Conservation (phyloP, 2,329 filamentous ascomycete genomes). For the Thermothelomyces thermophilus region DNA sequence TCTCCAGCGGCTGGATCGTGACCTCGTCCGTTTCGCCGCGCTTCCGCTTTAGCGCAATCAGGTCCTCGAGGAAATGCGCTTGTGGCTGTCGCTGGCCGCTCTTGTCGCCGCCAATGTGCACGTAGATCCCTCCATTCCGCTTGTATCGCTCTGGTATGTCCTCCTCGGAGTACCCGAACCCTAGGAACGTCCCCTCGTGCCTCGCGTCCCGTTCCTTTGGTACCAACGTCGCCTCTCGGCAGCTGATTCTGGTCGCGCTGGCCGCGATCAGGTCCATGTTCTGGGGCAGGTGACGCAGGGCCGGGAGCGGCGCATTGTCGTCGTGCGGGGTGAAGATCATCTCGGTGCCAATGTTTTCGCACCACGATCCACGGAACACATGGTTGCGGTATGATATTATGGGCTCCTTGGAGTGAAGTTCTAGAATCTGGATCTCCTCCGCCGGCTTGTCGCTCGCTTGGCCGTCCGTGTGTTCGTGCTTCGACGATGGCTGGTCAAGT, state of each 20-base stretch:
- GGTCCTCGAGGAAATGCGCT: constrained; percentile 55
- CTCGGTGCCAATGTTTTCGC: constrained; percentile 76
- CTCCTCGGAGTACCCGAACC: constrained; percentile 14
- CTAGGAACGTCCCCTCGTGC: constrained; percentile 2
- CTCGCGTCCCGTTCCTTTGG: constrained; percentile 32
- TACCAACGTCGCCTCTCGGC: constrained; percentile 55
- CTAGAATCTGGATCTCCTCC: constrained; percentile 65
- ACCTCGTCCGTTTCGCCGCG: constrained; percentile 61
- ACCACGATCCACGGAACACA: constrained; percentile 76
- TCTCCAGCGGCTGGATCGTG: constrained; percentile 48
- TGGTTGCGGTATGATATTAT: constrained; percentile 73
- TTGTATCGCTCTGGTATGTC: constrained; percentile 24
- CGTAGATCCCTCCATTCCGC: constrained; percentile 33
- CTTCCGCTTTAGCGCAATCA: constrained; percentile 58
- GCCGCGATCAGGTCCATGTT: constrained; percentile 67
- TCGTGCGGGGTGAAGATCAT: constrained; percentile 59
- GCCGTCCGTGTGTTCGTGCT: constrained; percentile 14
- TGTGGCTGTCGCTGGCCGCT: constrained; percentile 43
- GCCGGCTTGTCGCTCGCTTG: constrained; percentile 14
- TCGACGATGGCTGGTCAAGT: constrained; percentile 14
- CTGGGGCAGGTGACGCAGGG: constrained; percentile 45
- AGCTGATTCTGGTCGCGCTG: constrained; percentile 62
- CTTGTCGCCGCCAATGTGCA: constrained; percentile 41
- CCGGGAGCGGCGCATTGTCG: constrained; percentile 35
- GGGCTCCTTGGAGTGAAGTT: constrained; percentile 68